These are phyloP conservation scores for Paracorniculantispora psalliotae DNA, from an alignment of 2,329 filamentous ascomycete genomes.

Conservation along the genomic window DNA sequence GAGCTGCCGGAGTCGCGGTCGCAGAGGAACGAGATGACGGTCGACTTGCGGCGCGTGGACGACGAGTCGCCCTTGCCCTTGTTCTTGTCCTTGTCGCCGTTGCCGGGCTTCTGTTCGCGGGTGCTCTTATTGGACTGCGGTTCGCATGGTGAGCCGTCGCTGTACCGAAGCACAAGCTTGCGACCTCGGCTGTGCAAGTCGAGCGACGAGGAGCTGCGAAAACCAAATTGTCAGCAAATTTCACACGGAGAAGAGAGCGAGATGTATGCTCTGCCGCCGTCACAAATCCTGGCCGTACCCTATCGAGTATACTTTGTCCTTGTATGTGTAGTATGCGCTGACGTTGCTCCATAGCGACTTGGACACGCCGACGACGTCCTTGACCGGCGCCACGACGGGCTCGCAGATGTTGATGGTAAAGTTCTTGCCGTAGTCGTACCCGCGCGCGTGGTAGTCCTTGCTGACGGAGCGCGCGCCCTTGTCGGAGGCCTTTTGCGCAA, in stretches of 20 bases:
- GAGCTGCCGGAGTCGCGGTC: constrained; percentile 71
- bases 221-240: background rate
- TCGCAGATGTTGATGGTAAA: constrained; percentile 82
- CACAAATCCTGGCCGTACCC: constrained; percentile 48
- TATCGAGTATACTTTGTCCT: constrained; percentile 66
- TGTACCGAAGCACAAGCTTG: constrained; percentile 74
- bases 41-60: constrained; percentile 59
- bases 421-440: constrained; percentile 74
- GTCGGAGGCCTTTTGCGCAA: constrained; percentile 38
- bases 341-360: constrained; percentile 63
- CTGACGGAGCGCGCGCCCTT: constrained; percentile 39
- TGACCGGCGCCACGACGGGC: constrained; percentile 62
- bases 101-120: constrained; percentile 24
- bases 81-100: constrained; percentile 32
- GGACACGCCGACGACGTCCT: constrained; percentile 60
- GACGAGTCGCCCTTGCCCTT: constrained; percentile 28
- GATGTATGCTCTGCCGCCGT: background rate
- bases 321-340: constrained; percentile 68
- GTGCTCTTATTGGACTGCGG: constrained; percentile 30
- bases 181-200: constrained; percentile 57
- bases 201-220: constrained; percentile 42
- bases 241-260: background rate
- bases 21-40: constrained; percentile 89
- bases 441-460: constrained; percentile 58
- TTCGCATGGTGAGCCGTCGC: constrained; percentile 66